Percentiles rank a stretch among this genome's conserved stretches.
Evolutionary conservation across 2,329 filamentous ascomycete genomes (phyloP).

Genomic region (Cercospora berteroae): DNA sequence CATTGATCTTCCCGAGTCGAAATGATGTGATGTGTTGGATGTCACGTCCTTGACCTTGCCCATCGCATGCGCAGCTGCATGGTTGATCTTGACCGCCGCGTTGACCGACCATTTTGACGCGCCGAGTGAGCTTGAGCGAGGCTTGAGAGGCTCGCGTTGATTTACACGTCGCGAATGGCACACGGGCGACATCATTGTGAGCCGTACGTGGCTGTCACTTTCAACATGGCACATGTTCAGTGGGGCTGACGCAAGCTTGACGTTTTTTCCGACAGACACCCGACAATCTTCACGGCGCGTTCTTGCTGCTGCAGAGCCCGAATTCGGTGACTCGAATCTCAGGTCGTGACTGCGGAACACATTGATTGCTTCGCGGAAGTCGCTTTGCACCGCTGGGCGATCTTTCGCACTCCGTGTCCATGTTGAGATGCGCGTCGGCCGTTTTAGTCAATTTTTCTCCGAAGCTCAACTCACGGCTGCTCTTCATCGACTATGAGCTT

Average conservation of each 20-base stretch:
- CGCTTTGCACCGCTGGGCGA: not conserved
- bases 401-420: not conserved
- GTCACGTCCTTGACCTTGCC: not conserved
- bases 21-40: not conserved
- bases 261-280: not conserved
- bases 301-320: not conserved
- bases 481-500: not conserved
- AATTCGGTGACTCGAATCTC: not conserved
- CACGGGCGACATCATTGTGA: too few species aligned
- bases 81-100: not conserved
- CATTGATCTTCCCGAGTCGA: not conserved
- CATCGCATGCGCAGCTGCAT: not conserved
- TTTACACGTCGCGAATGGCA: too few species aligned
- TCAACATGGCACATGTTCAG: not conserved
- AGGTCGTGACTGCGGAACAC: not conserved
- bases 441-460: not conserved
- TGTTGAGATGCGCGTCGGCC: not conserved
- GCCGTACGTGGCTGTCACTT: not conserved
- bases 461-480: not conserved
- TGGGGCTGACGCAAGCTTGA: not conserved
- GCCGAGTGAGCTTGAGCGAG: not conserved
- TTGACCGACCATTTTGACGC: not conserved
- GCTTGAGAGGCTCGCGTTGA: not conserved
- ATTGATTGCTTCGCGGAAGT: not conserved
- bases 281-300: not conserved